A percentile compares a stretch with the other conserved stretches of the same genome.
Conservation (phyloP, 108 stramenopile species). For the Nitzschia sp. region DNA sequence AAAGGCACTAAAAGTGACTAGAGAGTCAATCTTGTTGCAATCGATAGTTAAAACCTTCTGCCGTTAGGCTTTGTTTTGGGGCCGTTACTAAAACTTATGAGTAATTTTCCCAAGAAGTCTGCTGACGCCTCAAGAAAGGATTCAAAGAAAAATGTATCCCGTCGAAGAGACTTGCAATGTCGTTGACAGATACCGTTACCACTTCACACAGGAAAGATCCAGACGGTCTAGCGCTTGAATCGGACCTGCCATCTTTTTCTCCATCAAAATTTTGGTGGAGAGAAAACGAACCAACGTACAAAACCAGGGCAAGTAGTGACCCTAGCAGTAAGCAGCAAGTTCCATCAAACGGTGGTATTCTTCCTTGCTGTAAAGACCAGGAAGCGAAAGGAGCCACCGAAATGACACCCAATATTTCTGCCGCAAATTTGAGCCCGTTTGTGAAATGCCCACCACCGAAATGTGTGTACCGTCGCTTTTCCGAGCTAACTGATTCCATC, state of each 20-base stretch:
- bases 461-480: background rate
- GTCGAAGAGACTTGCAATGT: constrained; percentile 29
- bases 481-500: background rate
- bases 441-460: constrained; percentile 13
- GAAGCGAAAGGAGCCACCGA: constrained; percentile 1
- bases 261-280: constrained; percentile 23
- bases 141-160: constrained; percentile 18
- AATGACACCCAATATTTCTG: constrained; percentile 19
- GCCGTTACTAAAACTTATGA: background rate
- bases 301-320: constrained; percentile 3
- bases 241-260: constrained; percentile 2
- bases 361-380: constrained; percentile 14
- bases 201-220: constrained; percentile 15
- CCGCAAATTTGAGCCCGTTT: background rate
- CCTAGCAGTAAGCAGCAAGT: constrained; percentile 11
- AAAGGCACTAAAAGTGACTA: constrained; percentile 9
- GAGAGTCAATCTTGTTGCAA: background rate
- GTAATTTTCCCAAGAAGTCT: background rate
- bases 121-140: background rate
- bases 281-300: constrained; percentile 27
- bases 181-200: constrained; percentile 16
- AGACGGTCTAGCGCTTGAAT: background rate
- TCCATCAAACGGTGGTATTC: constrained; percentile 14
- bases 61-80: too few species aligned
- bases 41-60: background rate